Evolutionary conservation across 1,284 basidiomycete genomes (phyloP), one percentile per base, ranked within the genome.

Genomic region (Ustilago vetiveriae): DNA sequence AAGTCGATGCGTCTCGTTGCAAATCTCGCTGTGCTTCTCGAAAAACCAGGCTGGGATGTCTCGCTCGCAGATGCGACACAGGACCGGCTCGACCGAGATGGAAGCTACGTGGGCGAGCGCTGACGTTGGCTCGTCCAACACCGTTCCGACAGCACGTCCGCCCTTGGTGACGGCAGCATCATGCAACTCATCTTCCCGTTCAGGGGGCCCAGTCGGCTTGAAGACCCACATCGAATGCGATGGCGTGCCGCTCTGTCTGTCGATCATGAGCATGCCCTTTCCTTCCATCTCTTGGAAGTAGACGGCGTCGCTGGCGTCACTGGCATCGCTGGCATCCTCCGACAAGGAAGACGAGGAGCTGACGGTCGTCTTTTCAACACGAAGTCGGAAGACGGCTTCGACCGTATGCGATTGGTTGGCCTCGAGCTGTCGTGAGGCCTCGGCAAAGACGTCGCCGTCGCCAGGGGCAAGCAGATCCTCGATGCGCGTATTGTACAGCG

Each of bases 221-320:
- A 97, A 88, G 37, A 98, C 94, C 96, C 96, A 99, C 94, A 98
- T 98, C 5, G 95, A 96, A 82, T 98, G 96, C 21, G 94, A 92
- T 3, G 92, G 89, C 60, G 87, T 86, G 5, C 90, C 90, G 50
- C 89, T 90, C 78, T 92, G 88, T 30, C 92, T 88, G 83, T 96
- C 93, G 69, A 92, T 88, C 89, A 98, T 95, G 72, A 98, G 88
- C 95, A 99, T 98, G 21, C 96, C 96, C 80, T 96, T 96, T 35
- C 92, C 96, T 76, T 97, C 94, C 89, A 98, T 94, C 76, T 88
- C 88, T 81, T 92, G 90, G 82, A 89, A 94, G 38, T 74, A 90
- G 84, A 69, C 86, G 19, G 62, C 58, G 83, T 82, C 56, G 27
- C 48, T 75, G 54, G 47, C 79, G 46, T 71, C 75, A 38, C 81